Base-by-base conservation (phyloP, 805 yeast genomes). In the Starmerella stigmatis region DNA sequence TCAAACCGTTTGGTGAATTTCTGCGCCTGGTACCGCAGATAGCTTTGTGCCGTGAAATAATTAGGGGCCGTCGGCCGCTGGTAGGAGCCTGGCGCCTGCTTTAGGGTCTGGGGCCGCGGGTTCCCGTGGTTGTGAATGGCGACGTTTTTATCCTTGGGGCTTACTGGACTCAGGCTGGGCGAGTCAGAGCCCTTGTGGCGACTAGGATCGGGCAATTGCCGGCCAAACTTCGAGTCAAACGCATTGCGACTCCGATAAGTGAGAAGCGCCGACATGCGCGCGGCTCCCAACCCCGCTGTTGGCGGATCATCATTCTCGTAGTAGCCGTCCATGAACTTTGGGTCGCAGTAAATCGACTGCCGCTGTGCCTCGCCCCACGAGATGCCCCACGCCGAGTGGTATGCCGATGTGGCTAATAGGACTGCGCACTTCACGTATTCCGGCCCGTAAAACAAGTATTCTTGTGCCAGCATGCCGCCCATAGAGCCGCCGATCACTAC, bases 301-400 rank as follows among this genome's bases (percentile, higher is more conserved):
- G 98, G 98, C 4, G 86, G 94, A 45, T 80, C 85, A n/a, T 74
- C 73, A 26, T 74, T 67, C 11, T 77, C 66, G 60, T 85, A 89
- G 64, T 84, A 86, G 1, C 98, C 98, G 58, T 88, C 96, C 45
- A 75, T 71, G 62, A 86, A 92, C 59, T 82, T 81, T 9, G 97
- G 97, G 61, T 92, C 98, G 11, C 94, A 81, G 64, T 88, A 92
- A 23, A 92, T 86, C 51, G 94, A 79, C 62, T 92, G 98, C 56
- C 98, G 74, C 65, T 92, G 98, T 2, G 98, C 94, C 60, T 92
- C 98, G 44, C 94, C 89, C 98, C 98, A 92, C 4, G 95, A 84
- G 32, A 92, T 92, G 54, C 97, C 92, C 98, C 98, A 92, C 0
- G 98, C 98, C 2, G 94, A 81, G 35, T 88, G 94, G 58, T 94